Evolutionary conservation across 139 green algal genomes (phyloP), one percentile per base, ranked within the genome.

Genomic region (Zygnema cylindricum): DNA sequence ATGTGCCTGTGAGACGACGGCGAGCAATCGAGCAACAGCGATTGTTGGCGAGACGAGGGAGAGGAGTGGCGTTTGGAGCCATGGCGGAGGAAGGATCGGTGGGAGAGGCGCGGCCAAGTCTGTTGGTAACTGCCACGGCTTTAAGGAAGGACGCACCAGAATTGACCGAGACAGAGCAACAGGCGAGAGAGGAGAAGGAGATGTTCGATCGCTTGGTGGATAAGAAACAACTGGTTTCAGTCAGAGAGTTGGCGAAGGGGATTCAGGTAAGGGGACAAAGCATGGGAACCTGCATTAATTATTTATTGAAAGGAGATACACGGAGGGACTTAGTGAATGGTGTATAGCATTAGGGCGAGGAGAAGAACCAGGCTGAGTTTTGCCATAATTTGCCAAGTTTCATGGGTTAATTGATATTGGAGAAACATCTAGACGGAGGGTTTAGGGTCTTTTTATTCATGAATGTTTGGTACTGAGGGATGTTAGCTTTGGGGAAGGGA

Each of bases 201-300:
- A 96, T 99, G 63, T 93, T 99, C 93, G 93, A 94, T 49, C 85
- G 95, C 63, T 93, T 98, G 49, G 95, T 94, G 32, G 94, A 97
- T 85, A 96, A 95, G 85, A 94, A 95, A 84, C 96, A 97, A 42
- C 95, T 99, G 30, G 97, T 97, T 91, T 95, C 93, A 23, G 97
- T 96, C 42, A 95, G 96, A 92, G 97, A 99, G 93, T 93, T 98
- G 82, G 97, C 97, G 0, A 94, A 95, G 93, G 96, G 85, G 32
- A 86, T 90, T 71, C 57, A 87, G 82, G 82, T 87, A 41, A 30
- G 82, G 35, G 71, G n/a, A n/a, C n/a, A n/a, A n/a, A n/a, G n/a
- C n/a, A n/a, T n/a, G n/a, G n/a, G n/a, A n/a, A n/a, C n/a, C n/a
- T n/a, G n/a, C n/a, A n/a, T n/a, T n/a, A n/a, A n/a, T n/a, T n/a